Percentiles rank a stretch among this genome's conserved stretches.
Conservation (phyloP, 2,329 filamentous ascomycete species). For the Cordyceps cateniannulata region DNA sequence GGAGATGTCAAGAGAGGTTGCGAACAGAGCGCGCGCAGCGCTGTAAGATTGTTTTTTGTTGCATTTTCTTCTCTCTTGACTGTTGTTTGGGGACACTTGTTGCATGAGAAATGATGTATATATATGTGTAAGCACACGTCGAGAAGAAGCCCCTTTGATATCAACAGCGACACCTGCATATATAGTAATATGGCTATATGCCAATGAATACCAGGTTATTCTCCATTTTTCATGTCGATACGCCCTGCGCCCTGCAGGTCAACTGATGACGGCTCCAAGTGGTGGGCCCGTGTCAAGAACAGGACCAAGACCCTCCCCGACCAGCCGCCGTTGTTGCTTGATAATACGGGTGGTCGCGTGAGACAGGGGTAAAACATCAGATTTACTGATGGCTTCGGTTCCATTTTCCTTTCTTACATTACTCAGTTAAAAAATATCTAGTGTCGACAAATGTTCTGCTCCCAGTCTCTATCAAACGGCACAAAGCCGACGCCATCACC, state of each 20-base stretch:
- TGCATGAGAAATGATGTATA: conserved; percentile 3
- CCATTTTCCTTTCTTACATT: no score
- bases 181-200: background rate
- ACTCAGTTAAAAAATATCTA: no score
- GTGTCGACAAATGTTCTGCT: conserved; percentile 4
- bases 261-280: background rate
- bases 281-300: background rate
- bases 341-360: background rate
- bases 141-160: background rate
- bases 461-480: background rate
- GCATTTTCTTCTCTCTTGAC: background rate
- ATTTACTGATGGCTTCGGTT: background rate
- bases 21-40: background rate
- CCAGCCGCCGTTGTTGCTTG: background rate
- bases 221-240: background rate
- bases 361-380: no score
- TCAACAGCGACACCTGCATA: conserved; percentile 6
- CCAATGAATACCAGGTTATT: background rate
- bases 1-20: background rate
- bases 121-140: background rate
- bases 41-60: background rate
- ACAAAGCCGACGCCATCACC: background rate
- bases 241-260: conserved; percentile 4
- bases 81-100: background rate
- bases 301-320: background rate